Conservation (phyloP, 768 basidiomycete species). For the Leucosporidium scottii region DNA sequence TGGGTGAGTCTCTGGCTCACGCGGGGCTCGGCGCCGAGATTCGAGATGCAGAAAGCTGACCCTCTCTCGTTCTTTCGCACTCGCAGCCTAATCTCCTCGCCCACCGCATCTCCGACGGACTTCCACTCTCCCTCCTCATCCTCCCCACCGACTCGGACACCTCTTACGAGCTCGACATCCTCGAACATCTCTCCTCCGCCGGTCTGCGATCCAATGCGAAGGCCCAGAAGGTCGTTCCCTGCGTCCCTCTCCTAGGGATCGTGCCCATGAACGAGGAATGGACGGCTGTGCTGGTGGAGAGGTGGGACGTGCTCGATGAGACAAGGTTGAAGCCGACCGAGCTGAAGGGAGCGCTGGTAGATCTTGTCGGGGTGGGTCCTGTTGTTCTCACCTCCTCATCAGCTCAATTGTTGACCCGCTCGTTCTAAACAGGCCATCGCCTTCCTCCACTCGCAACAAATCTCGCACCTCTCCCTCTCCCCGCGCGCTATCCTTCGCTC, state of each 20-base stretch:
- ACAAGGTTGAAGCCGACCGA: background rate
- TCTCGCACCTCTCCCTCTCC: slow-evolving; percentile 20
- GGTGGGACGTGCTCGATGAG: background rate
- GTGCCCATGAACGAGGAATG: background rate
- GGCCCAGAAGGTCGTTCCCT: background rate
- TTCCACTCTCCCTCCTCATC: background rate
- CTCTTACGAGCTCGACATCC: slow-evolving; percentile 12
- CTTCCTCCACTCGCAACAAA: slow-evolving; percentile 24
- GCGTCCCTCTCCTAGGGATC: background rate
- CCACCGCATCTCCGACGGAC: background rate
- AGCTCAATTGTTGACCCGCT: no score
- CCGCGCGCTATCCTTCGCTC: background rate
- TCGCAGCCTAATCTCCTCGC: background rate
- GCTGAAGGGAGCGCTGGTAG: background rate
- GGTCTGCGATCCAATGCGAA: background rate
- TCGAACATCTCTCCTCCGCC: slow-evolving; percentile 5
- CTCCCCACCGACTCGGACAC: slow-evolving; percentile 1
- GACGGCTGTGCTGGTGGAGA: slow-evolving; percentile 1
- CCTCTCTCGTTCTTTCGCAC: no score
- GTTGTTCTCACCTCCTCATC: no score
- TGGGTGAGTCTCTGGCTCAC: background rate
- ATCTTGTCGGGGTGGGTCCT: background rate
- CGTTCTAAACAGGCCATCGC: background rate
- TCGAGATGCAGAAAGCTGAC: background rate
- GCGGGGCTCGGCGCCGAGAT: background rate